Evolutionary conservation across 2,329 filamentous ascomycete species (phyloP).

Genomic region (Aspergillus ustus): DNA sequence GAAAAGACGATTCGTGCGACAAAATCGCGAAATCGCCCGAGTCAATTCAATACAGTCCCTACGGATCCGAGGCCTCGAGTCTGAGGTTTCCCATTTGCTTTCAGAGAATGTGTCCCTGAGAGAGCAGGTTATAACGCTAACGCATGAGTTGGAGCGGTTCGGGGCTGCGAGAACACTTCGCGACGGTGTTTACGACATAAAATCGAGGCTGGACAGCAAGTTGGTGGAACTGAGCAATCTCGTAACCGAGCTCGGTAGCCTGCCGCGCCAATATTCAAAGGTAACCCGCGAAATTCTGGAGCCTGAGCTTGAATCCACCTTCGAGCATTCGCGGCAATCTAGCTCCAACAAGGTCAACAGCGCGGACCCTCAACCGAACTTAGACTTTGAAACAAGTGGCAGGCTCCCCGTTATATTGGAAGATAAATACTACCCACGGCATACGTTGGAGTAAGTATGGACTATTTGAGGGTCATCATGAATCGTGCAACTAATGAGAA

Average conservation of each 20-base stretch:
- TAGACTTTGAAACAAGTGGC: slow-evolving; percentile 35
- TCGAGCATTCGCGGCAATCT: slow-evolving; percentile 16
- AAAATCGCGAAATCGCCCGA: slow-evolving; percentile 69
- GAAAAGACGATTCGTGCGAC: slow-evolving; percentile 67
- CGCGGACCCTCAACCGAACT: slow-evolving; percentile 21
- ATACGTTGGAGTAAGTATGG: slow-evolving; percentile 57
- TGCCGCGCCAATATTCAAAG: slow-evolving; percentile 40
- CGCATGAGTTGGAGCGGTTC: slow-evolving; percentile 57
- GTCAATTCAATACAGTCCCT: slow-evolving; percentile 68
- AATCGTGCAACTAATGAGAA: slow-evolving; percentile 7
- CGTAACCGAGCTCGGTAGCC: slow-evolving; percentile 57
- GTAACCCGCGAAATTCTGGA: slow-evolving; percentile 22
- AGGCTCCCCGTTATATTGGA: slow-evolving; percentile 64
- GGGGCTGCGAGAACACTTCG: slow-evolving; percentile 49
- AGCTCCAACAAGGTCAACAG: slow-evolving; percentile 21
- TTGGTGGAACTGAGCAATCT: slow-evolving; percentile 59
- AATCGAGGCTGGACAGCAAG: slow-evolving; percentile 60
- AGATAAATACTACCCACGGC: slow-evolving; percentile 61
- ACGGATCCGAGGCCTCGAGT: slow-evolving; percentile 66
- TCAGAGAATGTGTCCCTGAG: slow-evolving; percentile 64
- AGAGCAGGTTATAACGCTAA: slow-evolving; percentile 62
- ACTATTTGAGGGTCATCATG: not conserved
- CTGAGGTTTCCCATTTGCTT: slow-evolving; percentile 64
- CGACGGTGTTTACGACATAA: slow-evolving; percentile 57
- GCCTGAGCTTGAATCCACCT: not conserved